Evolutionary conservation across 2,329 filamentous ascomycete species (phyloP).

Genomic region (Didymella exigua): DNA sequence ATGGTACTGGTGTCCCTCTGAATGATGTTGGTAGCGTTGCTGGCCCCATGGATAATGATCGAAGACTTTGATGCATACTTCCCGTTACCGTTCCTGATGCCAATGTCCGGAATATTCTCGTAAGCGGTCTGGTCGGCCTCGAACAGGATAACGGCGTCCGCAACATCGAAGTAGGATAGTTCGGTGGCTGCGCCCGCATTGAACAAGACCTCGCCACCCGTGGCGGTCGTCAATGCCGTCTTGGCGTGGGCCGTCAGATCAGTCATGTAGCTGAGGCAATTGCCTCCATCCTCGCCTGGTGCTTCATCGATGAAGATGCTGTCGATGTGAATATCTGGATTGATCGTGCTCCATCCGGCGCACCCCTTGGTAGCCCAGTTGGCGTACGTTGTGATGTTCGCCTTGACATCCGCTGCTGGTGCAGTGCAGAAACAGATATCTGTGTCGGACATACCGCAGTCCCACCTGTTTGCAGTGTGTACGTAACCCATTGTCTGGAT

Average conservation of each 20-base stretch:
- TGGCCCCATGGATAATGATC: slow-evolving; percentile 11
- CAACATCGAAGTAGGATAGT: slow-evolving; percentile 11
- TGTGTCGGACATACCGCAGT: neutral
- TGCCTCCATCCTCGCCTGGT: slow-evolving; percentile 7
- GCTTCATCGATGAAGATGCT: slow-evolving; percentile 18
- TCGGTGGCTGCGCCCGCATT: slow-evolving; percentile 11
- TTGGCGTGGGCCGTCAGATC: slow-evolving; percentile 11
- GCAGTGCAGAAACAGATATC: slow-evolving; percentile 15
- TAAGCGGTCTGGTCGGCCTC: slow-evolving; percentile 2
- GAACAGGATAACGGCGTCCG: slow-evolving; percentile 10
- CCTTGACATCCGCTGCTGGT: slow-evolving; percentile 10
- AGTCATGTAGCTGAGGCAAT: slow-evolving; percentile 13
- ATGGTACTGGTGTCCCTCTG: slow-evolving; percentile 13
- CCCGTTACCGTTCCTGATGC: slow-evolving; percentile 12
- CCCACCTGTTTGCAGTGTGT: slow-evolving; percentile 14
- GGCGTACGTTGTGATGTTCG: slow-evolving; percentile 15
- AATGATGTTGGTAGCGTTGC: slow-evolving; percentile 7
- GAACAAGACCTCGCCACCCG: slow-evolving; percentile 15
- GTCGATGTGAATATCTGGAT: slow-evolving; percentile 14
- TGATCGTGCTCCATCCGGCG: slow-evolving; percentile 5
- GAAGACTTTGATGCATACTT: slow-evolving; percentile 12
- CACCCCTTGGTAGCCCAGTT: slow-evolving; percentile 8
- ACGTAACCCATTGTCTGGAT: slow-evolving; percentile 18
- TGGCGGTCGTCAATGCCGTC: slow-evolving; percentile 2
- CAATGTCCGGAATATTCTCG: slow-evolving; percentile 12